Base-by-base conservation (phyloP, 176 grass and related monocot genomes). In the Coix lacrymajobi region DNA sequence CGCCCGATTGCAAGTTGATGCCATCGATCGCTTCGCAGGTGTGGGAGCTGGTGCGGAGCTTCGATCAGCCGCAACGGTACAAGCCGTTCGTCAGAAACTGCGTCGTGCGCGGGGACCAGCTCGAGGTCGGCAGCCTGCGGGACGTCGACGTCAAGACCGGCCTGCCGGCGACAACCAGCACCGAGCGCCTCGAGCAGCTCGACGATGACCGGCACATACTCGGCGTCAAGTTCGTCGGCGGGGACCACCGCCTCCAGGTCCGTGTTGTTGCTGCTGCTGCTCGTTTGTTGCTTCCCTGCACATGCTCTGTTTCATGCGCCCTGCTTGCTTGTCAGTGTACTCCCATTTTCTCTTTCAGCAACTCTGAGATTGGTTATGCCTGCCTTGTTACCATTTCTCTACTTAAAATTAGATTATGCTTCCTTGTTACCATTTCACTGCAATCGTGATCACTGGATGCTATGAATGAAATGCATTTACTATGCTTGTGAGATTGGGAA, bases 1-100 rank as follows among this genome's bases (percentile, higher is more conserved):
- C 10, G 67, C 38, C 17, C 12, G 2, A 4, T 22, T 14, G 16
- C 40, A 12, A 46, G 44, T 38, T 73, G 38, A 37, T 63, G 26
- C 17, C 10, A 40, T 15, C 54, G 43, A 61, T 71, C 40, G 52
- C 19, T n/a, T 57, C 54, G 78, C 80, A 97, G 94, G 94, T 97
- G 24, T 97, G 94, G 94, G 92, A 90, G 29, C 75, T 97, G 28
- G 90, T 94, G 69, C 84, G 94, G 62, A 97, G 92, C 62, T 97
- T 97, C 75, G 94, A 97, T 78, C 87, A 97, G 85, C 94, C 92
- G 51, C 94, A 97, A 85, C 71, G 80, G 69, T 97, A 97, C 83
- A 97, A 97, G 85, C 92, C 92, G 31, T 97, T 97, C 87, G 85
- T 97, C 39, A 88, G 87, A 30, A 85, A 85, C 78, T 97, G 92